Conservation (phyloP, 306 rosid species). For the Quillaja saponaria region DNA sequence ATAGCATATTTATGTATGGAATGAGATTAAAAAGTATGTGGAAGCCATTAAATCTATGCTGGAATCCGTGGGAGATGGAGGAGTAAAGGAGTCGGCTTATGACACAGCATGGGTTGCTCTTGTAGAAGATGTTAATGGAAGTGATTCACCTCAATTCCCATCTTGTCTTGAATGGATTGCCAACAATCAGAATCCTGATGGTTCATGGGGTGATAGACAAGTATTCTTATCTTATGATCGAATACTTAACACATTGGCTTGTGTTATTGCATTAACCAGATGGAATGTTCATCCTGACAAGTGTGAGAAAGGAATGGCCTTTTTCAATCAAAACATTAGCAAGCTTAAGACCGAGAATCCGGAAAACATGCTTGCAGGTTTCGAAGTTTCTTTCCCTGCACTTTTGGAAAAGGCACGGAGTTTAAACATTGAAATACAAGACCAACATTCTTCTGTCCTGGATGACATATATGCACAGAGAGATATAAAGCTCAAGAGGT, state of each 20-base stretch:
- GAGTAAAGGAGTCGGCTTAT: slow-evolving; percentile 73
- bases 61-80: slow-evolving; percentile 74
- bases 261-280: slow-evolving; percentile 62
- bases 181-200: slow-evolving; percentile 70
- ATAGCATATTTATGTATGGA: too few relatives aligned
- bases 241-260: slow-evolving; percentile 72
- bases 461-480: slow-evolving; percentile 63
- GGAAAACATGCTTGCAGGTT: slow-evolving; percentile 89
- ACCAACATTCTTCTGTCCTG: slow-evolving; percentile 58
- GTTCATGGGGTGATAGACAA: slow-evolving; percentile 82
- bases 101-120: slow-evolving; percentile 99
- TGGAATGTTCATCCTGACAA: slow-evolving; percentile 76
- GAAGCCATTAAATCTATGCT: slow-evolving; percentile 49
- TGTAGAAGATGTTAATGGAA: slow-evolving; percentile 52
- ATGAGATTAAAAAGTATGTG: slow-evolving; percentile 49
- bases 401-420: slow-evolving; percentile 65
- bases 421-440: slow-evolving; percentile 52
- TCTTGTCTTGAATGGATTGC: slow-evolving; percentile 77
- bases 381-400: slow-evolving; percentile 92
- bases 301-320: slow-evolving; percentile 64
- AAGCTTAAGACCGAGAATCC: slow-evolving; percentile 68
- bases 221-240: slow-evolving; percentile 78
- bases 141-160: slow-evolving; percentile 68
- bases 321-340: slow-evolving; percentile 54
- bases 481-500: slow-evolving; percentile 74